A percentile compares a stretch with the other conserved stretches of the same genome.
These are phyloP conservation scores for Cerrena zonata DNA, from an alignment of 1,284 basidiomycete genomes.

Conservation along the genomic window DNA sequence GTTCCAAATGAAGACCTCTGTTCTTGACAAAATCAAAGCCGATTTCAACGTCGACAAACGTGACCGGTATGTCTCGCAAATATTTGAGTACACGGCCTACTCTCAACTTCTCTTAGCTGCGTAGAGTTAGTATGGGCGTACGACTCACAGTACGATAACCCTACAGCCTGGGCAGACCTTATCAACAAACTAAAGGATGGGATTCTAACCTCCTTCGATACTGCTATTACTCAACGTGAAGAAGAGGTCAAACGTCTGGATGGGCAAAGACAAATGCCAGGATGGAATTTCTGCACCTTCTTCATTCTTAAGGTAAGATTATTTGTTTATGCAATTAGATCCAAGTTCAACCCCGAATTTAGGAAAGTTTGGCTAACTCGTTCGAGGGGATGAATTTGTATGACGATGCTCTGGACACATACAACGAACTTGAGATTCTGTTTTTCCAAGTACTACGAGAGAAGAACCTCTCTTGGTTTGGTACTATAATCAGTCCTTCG, in stretches of 20 bases:
- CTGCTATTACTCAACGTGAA: slow-evolving; percentile 70
- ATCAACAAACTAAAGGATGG: slow-evolving; percentile 87
- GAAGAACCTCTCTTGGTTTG: slow-evolving; percentile 86
- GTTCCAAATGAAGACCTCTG: slow-evolving; percentile 76
- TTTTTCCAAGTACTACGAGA: slow-evolving; percentile 79
- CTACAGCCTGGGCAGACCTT: slow-evolving; percentile 84
- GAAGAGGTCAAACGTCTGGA: slow-evolving; percentile 87
- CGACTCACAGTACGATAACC: slow-evolving; percentile 54
- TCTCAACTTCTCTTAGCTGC: slow-evolving; percentile 48
- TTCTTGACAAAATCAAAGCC: slow-evolving; percentile 85
- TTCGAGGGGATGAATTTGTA: slow-evolving; percentile 86
- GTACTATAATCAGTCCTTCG: slow-evolving; percentile 68
- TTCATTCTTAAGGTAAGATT: slow-evolving; percentile 79
- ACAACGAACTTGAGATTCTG: slow-evolving; percentile 84
- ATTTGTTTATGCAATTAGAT: neutral
- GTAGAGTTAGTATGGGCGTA: slow-evolving; percentile 71
- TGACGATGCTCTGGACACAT: slow-evolving; percentile 85
- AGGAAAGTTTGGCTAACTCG: slow-evolving; percentile 92
- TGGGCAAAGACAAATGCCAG: slow-evolving; percentile 79
- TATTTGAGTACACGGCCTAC: slow-evolving; percentile 6
- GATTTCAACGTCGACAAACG: slow-evolving; percentile 90
- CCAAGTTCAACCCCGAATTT: slow-evolving; percentile 6
- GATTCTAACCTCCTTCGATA: slow-evolving; percentile 76
- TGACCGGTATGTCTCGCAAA: slow-evolving; percentile 78
- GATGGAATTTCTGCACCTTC: slow-evolving; percentile 97